Percentiles rank a stretch among this genome's conserved stretches.
Conservation (phyloP, 164 flowering plant genomes). For the Echeveria elegans region DNA sequence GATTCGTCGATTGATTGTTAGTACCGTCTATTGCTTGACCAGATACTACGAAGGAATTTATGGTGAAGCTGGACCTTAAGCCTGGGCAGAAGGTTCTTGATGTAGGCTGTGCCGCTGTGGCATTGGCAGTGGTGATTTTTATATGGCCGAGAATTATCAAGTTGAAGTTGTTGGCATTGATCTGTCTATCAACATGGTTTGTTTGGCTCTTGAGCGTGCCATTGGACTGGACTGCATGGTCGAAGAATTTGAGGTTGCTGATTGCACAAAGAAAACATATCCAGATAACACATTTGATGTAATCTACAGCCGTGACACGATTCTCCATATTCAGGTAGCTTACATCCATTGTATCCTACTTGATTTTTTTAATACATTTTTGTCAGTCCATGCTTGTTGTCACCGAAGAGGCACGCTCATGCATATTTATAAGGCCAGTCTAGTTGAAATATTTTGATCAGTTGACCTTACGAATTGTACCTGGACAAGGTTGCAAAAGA, state of each 20-base stretch:
- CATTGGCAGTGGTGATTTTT: slow-evolving; percentile 97
- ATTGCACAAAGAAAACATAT: slow-evolving; percentile 77
- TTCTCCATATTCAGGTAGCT: slow-evolving; percentile 85
- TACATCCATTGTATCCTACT: background rate
- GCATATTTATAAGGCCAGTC: background rate
- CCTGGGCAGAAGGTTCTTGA: slow-evolving; percentile 94
- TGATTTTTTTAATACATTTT: background rate
- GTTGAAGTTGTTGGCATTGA: slow-evolving; percentile 92
- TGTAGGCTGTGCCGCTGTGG: slow-evolving; percentile 99
- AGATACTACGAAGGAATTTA: slow-evolving; percentile 97
- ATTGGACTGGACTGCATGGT: slow-evolving; percentile 85
- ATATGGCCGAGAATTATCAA: slow-evolving; percentile 85
- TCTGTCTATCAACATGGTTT: slow-evolving; percentile 91
- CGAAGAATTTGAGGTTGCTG: slow-evolving; percentile 96
- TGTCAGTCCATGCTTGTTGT: background rate
- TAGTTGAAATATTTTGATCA: background rate
- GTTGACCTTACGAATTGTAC: background rate
- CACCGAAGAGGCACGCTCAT: background rate
- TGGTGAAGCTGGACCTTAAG: slow-evolving; percentile 68
- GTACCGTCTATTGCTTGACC: slow-evolving; percentile 15
- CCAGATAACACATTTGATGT: slow-evolving; percentile 81
- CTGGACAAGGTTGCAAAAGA: background rate
- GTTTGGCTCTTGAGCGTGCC: slow-evolving; percentile 91
- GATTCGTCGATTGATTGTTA: background rate
- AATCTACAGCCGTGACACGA: slow-evolving; percentile 93